Conservation (phyloP, 2,329 filamentous ascomycete genomes). For the Aspergillus sp. region DNA sequence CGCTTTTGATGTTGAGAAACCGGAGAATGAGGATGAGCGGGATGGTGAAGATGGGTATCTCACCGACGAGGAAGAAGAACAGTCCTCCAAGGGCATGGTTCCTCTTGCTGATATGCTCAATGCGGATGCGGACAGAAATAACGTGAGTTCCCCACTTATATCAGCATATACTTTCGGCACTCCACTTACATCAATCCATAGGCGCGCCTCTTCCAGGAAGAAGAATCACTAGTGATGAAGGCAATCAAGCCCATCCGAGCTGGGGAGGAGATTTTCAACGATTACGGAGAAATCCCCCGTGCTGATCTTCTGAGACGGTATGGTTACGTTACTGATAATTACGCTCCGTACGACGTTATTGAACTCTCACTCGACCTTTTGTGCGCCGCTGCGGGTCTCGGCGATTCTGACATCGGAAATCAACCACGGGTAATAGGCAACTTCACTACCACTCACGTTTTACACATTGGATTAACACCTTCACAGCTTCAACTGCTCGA, state of each 20-base stretch:
- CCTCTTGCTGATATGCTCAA: slow-evolving; percentile 89
- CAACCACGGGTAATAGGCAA: slow-evolving; percentile 31
- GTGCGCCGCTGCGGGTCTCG: slow-evolving; percentile 40
- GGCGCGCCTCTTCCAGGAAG: slow-evolving; percentile 63
- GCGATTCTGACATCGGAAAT: slow-evolving; percentile 26
- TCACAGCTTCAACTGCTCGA: slow-evolving; percentile 56
- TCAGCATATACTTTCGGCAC: background rate
- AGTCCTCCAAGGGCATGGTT: slow-evolving; percentile 77
- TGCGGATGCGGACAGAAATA: slow-evolving; percentile 78
- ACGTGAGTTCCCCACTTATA: slow-evolving; percentile 51
- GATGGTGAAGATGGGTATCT: slow-evolving; percentile 48
- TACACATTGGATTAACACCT: background rate
- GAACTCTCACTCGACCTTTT: slow-evolving; percentile 69
- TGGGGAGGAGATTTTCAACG: slow-evolving; percentile 80
- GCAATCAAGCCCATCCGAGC: slow-evolving; percentile 66
- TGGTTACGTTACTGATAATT: slow-evolving; percentile 79
- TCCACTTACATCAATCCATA: slow-evolving; percentile 20
- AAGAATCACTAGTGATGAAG: slow-evolving; percentile 66
- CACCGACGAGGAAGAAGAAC: slow-evolving; percentile 66
- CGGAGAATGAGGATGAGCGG: slow-evolving; percentile 56
- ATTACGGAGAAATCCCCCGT: slow-evolving; percentile 81
- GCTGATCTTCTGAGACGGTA: slow-evolving; percentile 81
- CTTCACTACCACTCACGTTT: background rate
- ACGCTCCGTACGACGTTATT: slow-evolving; percentile 77
- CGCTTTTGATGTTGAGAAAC: slow-evolving; percentile 74